Evolutionary conservation across 2,329 filamentous ascomycete species (phyloP).

Genomic region (Ophiognomonia clavigignenti-juglandacearum): DNA sequence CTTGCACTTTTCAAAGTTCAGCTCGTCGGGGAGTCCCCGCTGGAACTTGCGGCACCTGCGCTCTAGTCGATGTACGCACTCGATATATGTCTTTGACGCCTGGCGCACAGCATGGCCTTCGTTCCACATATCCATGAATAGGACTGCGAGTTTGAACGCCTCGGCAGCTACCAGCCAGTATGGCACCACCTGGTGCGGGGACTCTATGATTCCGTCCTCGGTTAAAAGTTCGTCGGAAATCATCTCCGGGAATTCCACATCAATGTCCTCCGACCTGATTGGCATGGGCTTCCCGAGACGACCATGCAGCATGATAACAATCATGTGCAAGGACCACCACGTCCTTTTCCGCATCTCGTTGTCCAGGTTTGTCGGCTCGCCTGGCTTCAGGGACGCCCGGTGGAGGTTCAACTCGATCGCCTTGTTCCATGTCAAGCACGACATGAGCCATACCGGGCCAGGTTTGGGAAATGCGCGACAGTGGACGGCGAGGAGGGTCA

Average conservation of each 20-base stretch:
- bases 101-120: slow-evolving; percentile 69
- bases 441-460: slow-evolving; percentile 66
- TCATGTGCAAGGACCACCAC: slow-evolving; percentile 68
- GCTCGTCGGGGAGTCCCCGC: slow-evolving; percentile 56
- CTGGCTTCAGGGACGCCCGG: slow-evolving; percentile 54
- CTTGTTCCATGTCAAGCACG: slow-evolving; percentile 58
- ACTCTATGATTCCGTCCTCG: slow-evolving; percentile 55
- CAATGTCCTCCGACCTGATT: slow-evolving; percentile 68
- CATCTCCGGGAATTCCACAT: slow-evolving; percentile 69
- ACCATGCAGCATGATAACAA: slow-evolving; percentile 66
- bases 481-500: slow-evolving; percentile 67
- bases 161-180: slow-evolving; percentile 63
- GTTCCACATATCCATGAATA: slow-evolving; percentile 70
- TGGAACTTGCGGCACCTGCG: slow-evolving; percentile 58
- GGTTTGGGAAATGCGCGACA: slow-evolving; percentile 76
- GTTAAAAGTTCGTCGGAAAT: slow-evolving; percentile 67
- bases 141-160: slow-evolving; percentile 58
- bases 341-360: slow-evolving; percentile 73
- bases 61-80: slow-evolving; percentile 61
- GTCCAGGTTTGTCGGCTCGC: slow-evolving; percentile 50
- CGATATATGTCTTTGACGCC: slow-evolving; percentile 58
- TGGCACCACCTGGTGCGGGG: slow-evolving; percentile 52
- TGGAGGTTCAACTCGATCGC: slow-evolving; percentile 75
- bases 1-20: slow-evolving; percentile 43
- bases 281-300: slow-evolving; percentile 75